These are phyloP conservation scores for Pyrenula massariospora DNA, from an alignment of 495 filamentous ascomycete genomes.

Conservation along the genomic window DNA sequence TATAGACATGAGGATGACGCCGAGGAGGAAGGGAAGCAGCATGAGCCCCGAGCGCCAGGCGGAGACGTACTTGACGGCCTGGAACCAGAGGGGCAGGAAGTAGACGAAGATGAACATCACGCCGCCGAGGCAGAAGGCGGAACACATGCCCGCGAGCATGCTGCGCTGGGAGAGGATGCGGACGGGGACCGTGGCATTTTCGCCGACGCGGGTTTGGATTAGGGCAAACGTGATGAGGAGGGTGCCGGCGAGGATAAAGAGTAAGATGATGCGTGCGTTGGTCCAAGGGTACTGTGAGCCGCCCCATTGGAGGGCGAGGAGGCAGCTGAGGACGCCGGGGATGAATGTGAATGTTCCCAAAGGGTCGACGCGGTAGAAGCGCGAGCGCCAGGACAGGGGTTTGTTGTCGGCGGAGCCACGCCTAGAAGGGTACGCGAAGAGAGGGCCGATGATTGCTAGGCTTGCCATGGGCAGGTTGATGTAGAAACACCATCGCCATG, in stretches of 20 bases:
- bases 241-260: slow-evolving; percentile 35
- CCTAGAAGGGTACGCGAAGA: slow-evolving; percentile 31
- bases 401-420: neutral
- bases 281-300: slow-evolving; percentile 44
- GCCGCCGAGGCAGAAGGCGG: slow-evolving; percentile 11
- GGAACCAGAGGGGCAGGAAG: slow-evolving; percentile 67
- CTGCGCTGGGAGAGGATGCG: slow-evolving; percentile 44
- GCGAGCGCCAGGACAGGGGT: slow-evolving; percentile 17
- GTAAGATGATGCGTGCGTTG: slow-evolving; percentile 36
- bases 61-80: slow-evolving; percentile 37
- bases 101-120: slow-evolving; percentile 34
- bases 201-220: slow-evolving; percentile 31
- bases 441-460: slow-evolving; percentile 30
- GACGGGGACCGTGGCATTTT: slow-evolving; percentile 41
- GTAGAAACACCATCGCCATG: slow-evolving; percentile 52
- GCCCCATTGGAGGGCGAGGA: slow-evolving; percentile 51
- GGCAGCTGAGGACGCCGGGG: slow-evolving; percentile 35
- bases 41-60: slow-evolving; percentile 24
- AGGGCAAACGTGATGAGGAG: slow-evolving; percentile 29
- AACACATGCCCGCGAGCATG: slow-evolving; percentile 33
- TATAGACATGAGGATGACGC: slow-evolving; percentile 29
- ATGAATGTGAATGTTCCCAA: slow-evolving; percentile 37
- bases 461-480: slow-evolving; percentile 52
- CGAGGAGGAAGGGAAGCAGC: slow-evolving; percentile 29
- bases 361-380: slow-evolving; percentile 32